Evolutionary conservation across 768 basidiomycete genomes (phyloP), one percentile per base, ranked within the genome.

Genomic region (Harrya chromipes): DNA sequence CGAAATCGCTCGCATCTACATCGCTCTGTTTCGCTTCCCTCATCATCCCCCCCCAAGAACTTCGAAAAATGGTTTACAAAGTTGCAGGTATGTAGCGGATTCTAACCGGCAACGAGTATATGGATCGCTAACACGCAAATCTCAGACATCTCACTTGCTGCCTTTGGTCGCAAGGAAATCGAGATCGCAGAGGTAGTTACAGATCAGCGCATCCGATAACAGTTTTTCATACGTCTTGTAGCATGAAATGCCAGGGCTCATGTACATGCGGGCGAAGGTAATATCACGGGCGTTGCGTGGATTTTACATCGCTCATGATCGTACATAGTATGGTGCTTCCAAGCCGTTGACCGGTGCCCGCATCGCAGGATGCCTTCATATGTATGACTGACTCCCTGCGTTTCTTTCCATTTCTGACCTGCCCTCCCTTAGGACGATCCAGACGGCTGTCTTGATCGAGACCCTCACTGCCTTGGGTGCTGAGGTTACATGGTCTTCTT

Each of bases 131-230:
- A 52, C 55, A 0, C 24, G 23, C 29, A 27, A 14, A 35, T 36
- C 29, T 47, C 39, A 91, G 93, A 93, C 68, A 77, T 95, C 64
- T 98, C 94, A 64, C 90, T 99, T 68, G 97, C 97, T 68, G 95
- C 95, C 53, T 99, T 97, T 74, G 93, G 95, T 73, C 93, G 95
- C 79, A 99, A 99, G 79, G 95, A 99, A 78, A 91, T 99, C 64
- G 87, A 95, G 77, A 90, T 99, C 72, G 95, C 95, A 56, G 95
- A 99, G 86, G 94, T 95, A 71, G 59, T 69, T 46, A 37, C 36
- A 53, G 56, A 49, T 45, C 48, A 50, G 45, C 45, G 51, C 20
- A 54, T 46, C 41, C 42, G 51, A 53, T 54, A 33, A 31, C 43
- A 14, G n/a, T 38, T 29, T 13, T 51, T 66, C 9, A 60, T 47